These are phyloP conservation scores for Hyaloscypha hepaticicola DNA, from an alignment of 495 filamentous ascomycete genomes.

Conservation along the genomic window DNA sequence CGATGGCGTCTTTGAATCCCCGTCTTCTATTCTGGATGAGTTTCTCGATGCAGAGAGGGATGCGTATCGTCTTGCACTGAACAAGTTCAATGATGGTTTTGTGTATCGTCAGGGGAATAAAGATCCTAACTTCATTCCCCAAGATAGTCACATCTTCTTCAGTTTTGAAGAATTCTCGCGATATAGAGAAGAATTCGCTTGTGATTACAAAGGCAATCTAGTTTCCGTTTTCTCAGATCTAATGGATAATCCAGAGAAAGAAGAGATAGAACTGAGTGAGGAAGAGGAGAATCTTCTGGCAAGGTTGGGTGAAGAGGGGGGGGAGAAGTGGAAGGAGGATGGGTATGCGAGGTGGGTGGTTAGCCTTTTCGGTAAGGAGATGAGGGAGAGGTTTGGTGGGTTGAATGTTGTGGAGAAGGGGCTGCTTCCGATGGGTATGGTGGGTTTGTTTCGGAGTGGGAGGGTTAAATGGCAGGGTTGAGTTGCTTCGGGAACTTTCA, in stretches of 20 bases:
- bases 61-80: slow-evolving; percentile 47
- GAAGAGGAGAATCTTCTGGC: slow-evolving; percentile 62
- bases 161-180: slow-evolving; percentile 52
- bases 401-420: slow-evolving; percentile 61
- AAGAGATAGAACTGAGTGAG: slow-evolving; percentile 26
- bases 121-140: slow-evolving; percentile 30
- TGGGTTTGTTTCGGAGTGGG: slow-evolving; percentile 59
- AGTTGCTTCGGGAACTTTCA: too few relatives aligned
- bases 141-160: slow-evolving; percentile 44
- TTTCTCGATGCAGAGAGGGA: slow-evolving; percentile 45
- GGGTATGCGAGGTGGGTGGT: slow-evolving; percentile 67
- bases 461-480: slow-evolving; percentile 57
- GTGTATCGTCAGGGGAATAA: slow-evolving; percentile 1
- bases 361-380: slow-evolving; percentile 57
- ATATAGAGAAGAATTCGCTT: slow-evolving; percentile 49
- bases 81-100: slow-evolving; percentile 43
- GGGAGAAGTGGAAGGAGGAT: slow-evolving; percentile 52
- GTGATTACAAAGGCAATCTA: slow-evolving; percentile 22
- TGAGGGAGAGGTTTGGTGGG: slow-evolving; percentile 59
- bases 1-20: slow-evolving; percentile 49
- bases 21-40: slow-evolving; percentile 43
- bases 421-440: slow-evolving; percentile 62
- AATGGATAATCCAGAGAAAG: slow-evolving; percentile 16
- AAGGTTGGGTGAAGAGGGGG: slow-evolving; percentile 58
- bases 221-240: slow-evolving; percentile 22